Conservation (phyloP, 768 basidiomycete species). For the Hygrophorus russula region DNA sequence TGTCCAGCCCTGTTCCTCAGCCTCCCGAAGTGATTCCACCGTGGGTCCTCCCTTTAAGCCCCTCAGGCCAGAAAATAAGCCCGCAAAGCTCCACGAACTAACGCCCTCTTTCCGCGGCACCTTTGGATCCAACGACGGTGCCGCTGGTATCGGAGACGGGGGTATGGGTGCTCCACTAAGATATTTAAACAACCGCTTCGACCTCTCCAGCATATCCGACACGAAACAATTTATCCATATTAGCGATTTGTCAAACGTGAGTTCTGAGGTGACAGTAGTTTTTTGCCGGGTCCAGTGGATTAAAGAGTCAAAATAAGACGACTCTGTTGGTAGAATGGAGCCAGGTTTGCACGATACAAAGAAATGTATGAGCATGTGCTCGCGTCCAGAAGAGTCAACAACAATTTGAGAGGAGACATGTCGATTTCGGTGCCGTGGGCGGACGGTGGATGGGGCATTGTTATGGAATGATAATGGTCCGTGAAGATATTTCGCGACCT, state of each 20-base stretch:
- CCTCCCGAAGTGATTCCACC: slow-evolving; percentile 18
- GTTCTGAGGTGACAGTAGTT: slow-evolving; percentile 28
- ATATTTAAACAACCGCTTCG: slow-evolving; percentile 56
- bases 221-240: slow-evolving; percentile 33
- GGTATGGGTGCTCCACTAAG: slow-evolving; percentile 52
- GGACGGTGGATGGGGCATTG: slow-evolving; percentile 61
- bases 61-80: slow-evolving; percentile 60
- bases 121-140: slow-evolving; percentile 18
- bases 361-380: slow-evolving; percentile 80
- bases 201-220: slow-evolving; percentile 31
- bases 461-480: slow-evolving; percentile 68
- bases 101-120: slow-evolving; percentile 21
- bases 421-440: slow-evolving; percentile 75
- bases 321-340: slow-evolving; percentile 21
- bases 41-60: slow-evolving; percentile 21
- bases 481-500: slow-evolving; percentile 64
- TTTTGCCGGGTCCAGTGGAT: slow-evolving; percentile 32
- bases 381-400: slow-evolving; percentile 60
- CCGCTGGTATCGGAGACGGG: slow-evolving; percentile 19
- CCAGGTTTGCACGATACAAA: slow-evolving; percentile 57
- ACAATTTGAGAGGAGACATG: slow-evolving; percentile 73
- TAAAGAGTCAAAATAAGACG: slow-evolving; percentile 32
- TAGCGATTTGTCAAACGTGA: slow-evolving; percentile 46
- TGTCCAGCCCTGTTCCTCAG: slow-evolving; percentile 36
- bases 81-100: slow-evolving; percentile 45